Evolutionary conservation across 352 stramenopile species (phyloP), one percentile per base, ranked within the genome.

Genomic region (Globisporangium megalacanthum): DNA sequence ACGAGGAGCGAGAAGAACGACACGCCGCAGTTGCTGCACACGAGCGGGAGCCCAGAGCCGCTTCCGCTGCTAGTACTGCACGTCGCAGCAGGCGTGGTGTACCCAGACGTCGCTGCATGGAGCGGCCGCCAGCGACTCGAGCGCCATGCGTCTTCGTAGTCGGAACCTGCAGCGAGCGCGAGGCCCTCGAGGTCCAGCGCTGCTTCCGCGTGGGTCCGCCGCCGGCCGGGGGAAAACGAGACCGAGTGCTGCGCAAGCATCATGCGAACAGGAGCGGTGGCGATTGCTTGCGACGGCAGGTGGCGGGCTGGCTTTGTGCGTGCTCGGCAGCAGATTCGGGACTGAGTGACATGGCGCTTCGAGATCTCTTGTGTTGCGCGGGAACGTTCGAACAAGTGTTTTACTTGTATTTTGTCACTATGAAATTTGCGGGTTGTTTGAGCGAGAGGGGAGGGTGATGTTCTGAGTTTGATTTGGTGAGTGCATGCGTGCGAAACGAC

Each of bases 21-120:
- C 37, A 89, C 69, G 56, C 81, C 81, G 66, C 83, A 94, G 59
- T 94, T 94, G 65, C 66, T 81, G 64, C 83, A 94, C 56, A 89
- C 70, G 48, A 91, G 69, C 20, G 83, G 83, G 31, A 94, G 68
- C 0, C 82, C 81, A 29, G 83, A 93, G 20, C 88, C 73, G 20
- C 56, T 58, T 6, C 58, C 36, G 1, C 52, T 22, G 10, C 11
- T 31, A 1, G 49, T 35, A 9, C 4, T 25, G n/a, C 20, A 41
- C 1, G 42, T 31, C 42, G 31, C 49, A 44, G 47, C 5, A 3
- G 44, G n/a, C n/a, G n/a, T n/a, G n/a, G n/a, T 0, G 29, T 10
- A 37, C 15, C 33, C 19, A 33, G 19, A 3, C 29, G 41, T 17
- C 48, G 52, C 54, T 57, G 49, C 64, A 42, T 22, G 17, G 29